Conservation (phyloP, 148 eudicot species). For the Chenopodium formosanum region DNA sequence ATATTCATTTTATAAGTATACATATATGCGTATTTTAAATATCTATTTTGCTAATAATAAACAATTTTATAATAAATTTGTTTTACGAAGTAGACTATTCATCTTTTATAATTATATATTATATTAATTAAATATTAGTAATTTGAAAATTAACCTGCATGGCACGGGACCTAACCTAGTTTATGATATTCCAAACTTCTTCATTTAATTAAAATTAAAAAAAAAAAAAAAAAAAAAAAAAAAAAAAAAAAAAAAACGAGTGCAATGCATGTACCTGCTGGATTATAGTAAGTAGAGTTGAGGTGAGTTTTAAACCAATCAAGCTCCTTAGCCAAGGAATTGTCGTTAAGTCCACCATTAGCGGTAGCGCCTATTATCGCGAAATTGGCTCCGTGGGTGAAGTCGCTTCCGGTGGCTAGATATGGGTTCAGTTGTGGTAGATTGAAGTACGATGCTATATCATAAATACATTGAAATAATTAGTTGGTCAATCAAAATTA, state of each 20-base stretch:
- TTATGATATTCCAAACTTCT: too few species aligned
- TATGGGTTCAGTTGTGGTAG: conserved; percentile 37
- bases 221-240: background rate
- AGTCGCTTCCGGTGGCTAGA: conserved; percentile 31
- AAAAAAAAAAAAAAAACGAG: background rate
- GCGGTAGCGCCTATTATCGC: conserved; percentile 41
- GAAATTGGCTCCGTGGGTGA: conserved; percentile 41
- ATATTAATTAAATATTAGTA: too few species aligned
- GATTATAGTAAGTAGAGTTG: conserved; percentile 7
- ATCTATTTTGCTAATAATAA: too few species aligned
- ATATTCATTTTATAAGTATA: too few species aligned
- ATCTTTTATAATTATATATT: too few species aligned
- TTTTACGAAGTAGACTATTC: too few species aligned
- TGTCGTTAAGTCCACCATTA: conserved; percentile 2
- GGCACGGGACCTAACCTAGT: too few species aligned
- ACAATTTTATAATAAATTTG: too few species aligned
- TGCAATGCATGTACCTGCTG: conserved; percentile 12
- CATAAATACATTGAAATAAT: background rate
- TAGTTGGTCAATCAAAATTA: background rate
- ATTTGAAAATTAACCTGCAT: too few species aligned
- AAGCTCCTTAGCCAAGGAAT: conserved; percentile 30
- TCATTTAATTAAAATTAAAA: too few species aligned
- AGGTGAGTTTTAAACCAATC: conserved; percentile 39
- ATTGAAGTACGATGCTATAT: conserved; percentile 32
- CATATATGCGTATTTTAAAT: too few species aligned